Evolutionary conservation across 2,329 filamentous ascomycete genomes (phyloP).

Genomic region (Pseudonectria buxi): DNA sequence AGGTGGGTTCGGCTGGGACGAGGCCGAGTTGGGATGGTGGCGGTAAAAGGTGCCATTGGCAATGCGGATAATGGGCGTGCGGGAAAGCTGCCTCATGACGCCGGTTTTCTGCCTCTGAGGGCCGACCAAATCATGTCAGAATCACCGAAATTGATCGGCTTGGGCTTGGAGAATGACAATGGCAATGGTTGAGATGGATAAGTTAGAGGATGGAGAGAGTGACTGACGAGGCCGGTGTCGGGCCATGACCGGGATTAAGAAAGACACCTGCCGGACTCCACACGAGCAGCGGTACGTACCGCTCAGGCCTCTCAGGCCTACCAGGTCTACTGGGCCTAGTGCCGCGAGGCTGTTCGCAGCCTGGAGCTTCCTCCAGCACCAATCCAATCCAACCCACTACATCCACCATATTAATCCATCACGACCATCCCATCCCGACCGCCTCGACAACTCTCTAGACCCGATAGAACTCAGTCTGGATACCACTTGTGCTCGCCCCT

Average conservation of each 20-base stretch:
- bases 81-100: conserved; percentile 32
- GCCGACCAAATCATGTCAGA: conserved; percentile 5
- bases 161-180: too few relatives aligned
- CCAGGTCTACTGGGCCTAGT: too few relatives aligned
- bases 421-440: conserved; percentile 2
- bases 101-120: conserved; percentile 9
- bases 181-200: too few relatives aligned
- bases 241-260: too few relatives aligned
- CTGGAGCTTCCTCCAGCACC: conserved; percentile 12
- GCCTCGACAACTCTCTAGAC: not conserved
- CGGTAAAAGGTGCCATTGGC: conserved; percentile 77
- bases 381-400: conserved; percentile 1
- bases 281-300: too few relatives aligned
- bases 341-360: conserved; percentile 24
- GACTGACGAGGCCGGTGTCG: too few relatives aligned
- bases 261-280: too few relatives aligned
- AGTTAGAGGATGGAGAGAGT: too few relatives aligned
- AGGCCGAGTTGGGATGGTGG: conserved; percentile 54
- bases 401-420: conserved; percentile 5
- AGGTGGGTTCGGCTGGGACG: conserved; percentile 55
- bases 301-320: too few relatives aligned
- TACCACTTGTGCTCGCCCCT: not conserved
- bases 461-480: conserved; percentile 4
- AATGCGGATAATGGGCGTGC: conserved; percentile 62
- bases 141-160: too few relatives aligned